A percentile compares a stretch with the other conserved stretches of the same genome.
phyloP scores from a whole-genome alignment of 106 monocot species.

The Chionographis japonica region DNA sequence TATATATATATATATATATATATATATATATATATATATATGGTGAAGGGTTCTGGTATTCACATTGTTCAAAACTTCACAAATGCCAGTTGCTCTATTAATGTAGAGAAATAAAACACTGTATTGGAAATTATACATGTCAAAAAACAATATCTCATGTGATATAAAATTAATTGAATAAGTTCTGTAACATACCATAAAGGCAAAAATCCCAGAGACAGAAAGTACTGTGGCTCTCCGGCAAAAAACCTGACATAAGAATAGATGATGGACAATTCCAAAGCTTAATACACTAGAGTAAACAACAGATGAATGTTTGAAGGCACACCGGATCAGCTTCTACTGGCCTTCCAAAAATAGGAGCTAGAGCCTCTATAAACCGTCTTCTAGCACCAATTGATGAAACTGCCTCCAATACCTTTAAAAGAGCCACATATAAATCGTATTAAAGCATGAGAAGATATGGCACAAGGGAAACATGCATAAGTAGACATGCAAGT shows the following conservation, averaged over 20 bases:
- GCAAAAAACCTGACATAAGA: conserved; percentile 65
- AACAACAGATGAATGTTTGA: not conserved
- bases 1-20: too few species aligned
- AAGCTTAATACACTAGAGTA: not conserved
- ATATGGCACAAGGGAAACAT: not conserved
- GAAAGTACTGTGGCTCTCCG: conserved; percentile 61
- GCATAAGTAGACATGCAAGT: too few species aligned
- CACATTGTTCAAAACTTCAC: too few species aligned
- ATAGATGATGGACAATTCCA: conserved; percentile 1
- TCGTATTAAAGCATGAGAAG: not conserved
- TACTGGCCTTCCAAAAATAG: conserved; percentile 82
- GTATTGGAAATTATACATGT: too few species aligned
- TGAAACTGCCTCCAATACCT: conserved; percentile 73
- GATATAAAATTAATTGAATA: not conserved
- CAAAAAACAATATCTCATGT: not conserved
- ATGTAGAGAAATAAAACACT: too few species aligned
- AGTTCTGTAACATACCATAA: conserved; percentile 51
- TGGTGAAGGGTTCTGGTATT: too few species aligned
- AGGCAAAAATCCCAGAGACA: conserved; percentile 54
- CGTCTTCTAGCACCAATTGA: conserved; percentile 70
- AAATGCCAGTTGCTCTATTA: too few species aligned
- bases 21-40: too few species aligned
- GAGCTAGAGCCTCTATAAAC: conserved; percentile 84
- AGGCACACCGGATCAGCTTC: conserved; percentile 86
- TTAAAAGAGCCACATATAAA: conserved; percentile 14